phyloP scores from a whole-genome alignment of 768 basidiomycete species.

The Dentipellis fragilis region DNA sequence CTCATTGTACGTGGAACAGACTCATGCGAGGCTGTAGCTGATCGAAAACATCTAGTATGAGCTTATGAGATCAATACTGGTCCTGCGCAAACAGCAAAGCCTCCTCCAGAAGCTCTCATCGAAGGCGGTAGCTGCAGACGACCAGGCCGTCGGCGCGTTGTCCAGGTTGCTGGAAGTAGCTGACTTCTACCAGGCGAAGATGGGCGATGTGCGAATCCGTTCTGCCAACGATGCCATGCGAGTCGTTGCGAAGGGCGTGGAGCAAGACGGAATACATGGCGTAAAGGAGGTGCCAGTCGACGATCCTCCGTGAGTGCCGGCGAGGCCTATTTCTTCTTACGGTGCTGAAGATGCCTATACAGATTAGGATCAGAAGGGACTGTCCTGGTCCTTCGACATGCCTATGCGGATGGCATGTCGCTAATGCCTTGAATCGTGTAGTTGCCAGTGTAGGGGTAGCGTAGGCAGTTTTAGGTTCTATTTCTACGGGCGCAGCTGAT shows the following conservation, averaged over 20 bases:
- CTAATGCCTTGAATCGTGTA: constrained; percentile 12
- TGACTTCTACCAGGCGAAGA: constrained; percentile 46
- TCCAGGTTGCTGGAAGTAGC: constrained; percentile 31
- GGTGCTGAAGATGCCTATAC: neutral
- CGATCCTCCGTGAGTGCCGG: constrained; percentile 37
- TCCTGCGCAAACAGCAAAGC: constrained; percentile 36
- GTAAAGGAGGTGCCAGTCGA: constrained; percentile 23
- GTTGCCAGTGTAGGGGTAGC: neutral
- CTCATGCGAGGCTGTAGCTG: neutral
- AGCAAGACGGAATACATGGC: constrained; percentile 46
- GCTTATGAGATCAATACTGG: constrained; percentile 43
- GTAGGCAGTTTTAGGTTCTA: too few relatives aligned
- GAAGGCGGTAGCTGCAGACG: constrained; percentile 13
- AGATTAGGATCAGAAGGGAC: constrained; percentile 10
- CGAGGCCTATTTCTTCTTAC: neutral
- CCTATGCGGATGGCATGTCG: constrained; percentile 12
- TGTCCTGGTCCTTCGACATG: constrained; percentile 8
- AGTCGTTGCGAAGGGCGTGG: constrained; percentile 50
- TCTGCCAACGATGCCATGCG: constrained; percentile 49
- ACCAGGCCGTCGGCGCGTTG: constrained; percentile 14
- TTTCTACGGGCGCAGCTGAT: too few relatives aligned
- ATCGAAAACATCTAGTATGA: constrained; percentile 39
- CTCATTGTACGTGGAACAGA: constrained; percentile 39
- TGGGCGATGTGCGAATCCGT: constrained; percentile 30
- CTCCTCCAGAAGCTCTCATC: constrained; percentile 30